These are phyloP conservation scores for Taphrina deformans DNA, from an alignment of 1,139 yeast species.

Conservation along the genomic window DNA sequence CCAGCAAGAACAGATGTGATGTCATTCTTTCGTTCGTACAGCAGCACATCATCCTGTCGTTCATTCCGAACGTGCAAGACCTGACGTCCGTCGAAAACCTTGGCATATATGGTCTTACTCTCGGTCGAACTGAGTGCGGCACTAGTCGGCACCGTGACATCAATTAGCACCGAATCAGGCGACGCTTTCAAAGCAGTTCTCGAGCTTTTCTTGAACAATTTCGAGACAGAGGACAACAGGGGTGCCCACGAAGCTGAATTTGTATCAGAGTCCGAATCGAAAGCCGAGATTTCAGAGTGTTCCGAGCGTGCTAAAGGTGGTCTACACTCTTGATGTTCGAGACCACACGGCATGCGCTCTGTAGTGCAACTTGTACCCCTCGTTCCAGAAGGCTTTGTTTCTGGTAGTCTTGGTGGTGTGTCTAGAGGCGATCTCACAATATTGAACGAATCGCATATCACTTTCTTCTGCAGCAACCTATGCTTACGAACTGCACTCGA, in stretches of 20 bases:
- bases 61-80: neutral
- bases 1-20: neutral
- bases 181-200: neutral
- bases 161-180: neutral
- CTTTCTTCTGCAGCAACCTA: too few species aligned
- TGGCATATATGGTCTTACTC: neutral
- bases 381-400: too few species aligned
- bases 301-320: neutral
- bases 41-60: neutral
- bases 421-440: too few species aligned
- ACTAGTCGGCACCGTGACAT: neutral
- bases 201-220: neutral
- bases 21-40: neutral
- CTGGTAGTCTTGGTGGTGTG: too few species aligned
- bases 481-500: too few species aligned
- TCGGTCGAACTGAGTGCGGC: neutral
- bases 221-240: neutral
- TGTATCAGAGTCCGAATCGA: conserved; percentile 8
- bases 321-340: neutral
- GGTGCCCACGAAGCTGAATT: neutral
- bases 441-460: too few species aligned
- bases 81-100: neutral
- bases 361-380: too few species aligned
- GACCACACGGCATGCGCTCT: too few species aligned
- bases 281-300: neutral